Evolutionary conservation across 2,329 filamentous ascomycete genomes (phyloP).

Genomic region (Botrytis hyacinthi): DNA sequence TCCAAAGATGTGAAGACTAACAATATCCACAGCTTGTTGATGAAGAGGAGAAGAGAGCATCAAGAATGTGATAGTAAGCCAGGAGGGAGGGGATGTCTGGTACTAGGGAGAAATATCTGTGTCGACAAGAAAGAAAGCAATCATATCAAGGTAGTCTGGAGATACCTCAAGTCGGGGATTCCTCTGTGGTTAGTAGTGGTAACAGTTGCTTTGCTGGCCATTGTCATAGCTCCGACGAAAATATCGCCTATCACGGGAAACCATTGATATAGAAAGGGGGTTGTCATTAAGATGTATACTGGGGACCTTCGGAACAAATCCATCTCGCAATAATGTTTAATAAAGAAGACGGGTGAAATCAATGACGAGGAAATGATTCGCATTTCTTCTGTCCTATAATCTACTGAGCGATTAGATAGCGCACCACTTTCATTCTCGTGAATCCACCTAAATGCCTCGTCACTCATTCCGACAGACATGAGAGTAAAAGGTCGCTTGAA

Average conservation of each 20-base stretch:
- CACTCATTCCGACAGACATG: neutral
- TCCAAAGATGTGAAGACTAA: neutral
- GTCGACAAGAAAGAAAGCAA: neutral
- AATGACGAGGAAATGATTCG: neutral
- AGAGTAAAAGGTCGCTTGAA: neutral
- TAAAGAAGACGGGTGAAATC: neutral
- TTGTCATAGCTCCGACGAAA: neutral
- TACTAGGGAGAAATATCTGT: conserved; percentile 29
- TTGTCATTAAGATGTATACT: neutral
- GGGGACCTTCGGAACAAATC: neutral
- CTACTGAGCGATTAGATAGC: neutral
- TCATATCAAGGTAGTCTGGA: neutral
- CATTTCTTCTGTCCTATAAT: neutral
- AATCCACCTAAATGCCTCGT: neutral
- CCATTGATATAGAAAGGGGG: neutral
- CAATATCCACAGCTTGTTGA: conserved; percentile 47
- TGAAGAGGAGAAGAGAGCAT: conserved; percentile 59
- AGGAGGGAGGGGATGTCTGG: conserved; percentile 36
- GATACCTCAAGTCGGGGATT: neutral
- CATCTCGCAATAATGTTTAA: neutral
- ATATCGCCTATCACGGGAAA: neutral
- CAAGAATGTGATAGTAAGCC: conserved; percentile 52
- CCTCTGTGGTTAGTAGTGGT: conserved; percentile 1
- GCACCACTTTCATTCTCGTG: neutral
- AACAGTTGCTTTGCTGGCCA: conserved; percentile 1